phyloP scores from a whole-genome alignment of 169 alveolate species.

The Cryptosporidium meleagridis region DNA sequence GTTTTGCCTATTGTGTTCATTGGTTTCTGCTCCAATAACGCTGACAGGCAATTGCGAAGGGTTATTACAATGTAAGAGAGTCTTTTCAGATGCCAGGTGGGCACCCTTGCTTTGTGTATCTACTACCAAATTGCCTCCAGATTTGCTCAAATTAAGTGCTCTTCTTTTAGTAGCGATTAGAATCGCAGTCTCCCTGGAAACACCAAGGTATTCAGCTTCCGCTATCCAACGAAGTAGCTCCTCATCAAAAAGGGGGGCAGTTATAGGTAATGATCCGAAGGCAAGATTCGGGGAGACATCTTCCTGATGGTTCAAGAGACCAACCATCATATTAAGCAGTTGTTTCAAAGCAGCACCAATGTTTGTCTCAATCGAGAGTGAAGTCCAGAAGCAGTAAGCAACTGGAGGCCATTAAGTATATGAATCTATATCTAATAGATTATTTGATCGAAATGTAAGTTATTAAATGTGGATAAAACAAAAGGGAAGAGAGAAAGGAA shows the following conservation, averaged over 20 bases:
- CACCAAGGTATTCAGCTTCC: constrained; percentile 70
- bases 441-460: background rate
- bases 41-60: background rate
- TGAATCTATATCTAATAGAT: constrained; percentile 19
- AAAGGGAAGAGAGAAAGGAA: constrained; percentile 10
- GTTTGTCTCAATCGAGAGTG: background rate
- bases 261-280: background rate
- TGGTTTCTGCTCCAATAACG: background rate
- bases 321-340: constrained; percentile 54
- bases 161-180: constrained; percentile 68
- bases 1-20: background rate
- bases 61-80: background rate
- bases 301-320: constrained; percentile 30
- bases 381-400: constrained; percentile 22
- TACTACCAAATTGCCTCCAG: background rate
- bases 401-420: constrained; percentile 28
- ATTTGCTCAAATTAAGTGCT: constrained; percentile 23
- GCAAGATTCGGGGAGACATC: constrained; percentile 8
- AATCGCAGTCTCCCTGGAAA: constrained; percentile 69
- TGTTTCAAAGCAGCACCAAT: background rate
- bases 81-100: background rate
- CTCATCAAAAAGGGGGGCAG: constrained; percentile 31
- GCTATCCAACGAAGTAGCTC: constrained; percentile 75
- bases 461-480: constrained; percentile 30
- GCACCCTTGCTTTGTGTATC: background rate